phyloP scores from a whole-genome alignment of 2,329 filamentous ascomycete species.

The Aspergillus udagawae region DNA sequence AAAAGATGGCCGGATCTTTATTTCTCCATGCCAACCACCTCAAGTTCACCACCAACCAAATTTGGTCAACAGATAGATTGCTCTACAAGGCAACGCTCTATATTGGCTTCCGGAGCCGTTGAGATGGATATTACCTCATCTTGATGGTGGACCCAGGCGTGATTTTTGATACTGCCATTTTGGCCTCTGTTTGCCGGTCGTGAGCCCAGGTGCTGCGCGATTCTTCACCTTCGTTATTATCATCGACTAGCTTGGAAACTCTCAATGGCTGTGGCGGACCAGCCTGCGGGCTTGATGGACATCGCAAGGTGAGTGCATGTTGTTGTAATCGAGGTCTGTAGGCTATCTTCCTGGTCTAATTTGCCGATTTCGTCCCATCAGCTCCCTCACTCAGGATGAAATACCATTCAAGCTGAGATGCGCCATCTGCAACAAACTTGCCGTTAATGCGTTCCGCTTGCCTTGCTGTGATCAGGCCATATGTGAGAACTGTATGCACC shows the following conservation, averaged over 20 bases:
- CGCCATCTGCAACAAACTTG: conserved; percentile 86
- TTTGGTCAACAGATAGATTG: conserved; percentile 11
- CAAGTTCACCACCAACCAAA: conserved; percentile 6
- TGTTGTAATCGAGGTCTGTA: too few relatives aligned
- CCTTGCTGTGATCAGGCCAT: conserved; percentile 95
- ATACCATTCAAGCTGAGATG: conserved; percentile 96
- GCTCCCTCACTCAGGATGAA: conserved; percentile 73
- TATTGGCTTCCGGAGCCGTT: conserved; percentile 59
- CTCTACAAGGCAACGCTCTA: conserved; percentile 52
- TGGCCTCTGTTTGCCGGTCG: conserved; percentile 6
- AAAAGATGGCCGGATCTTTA: background rate
- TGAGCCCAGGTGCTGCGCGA: conserved; percentile 8
- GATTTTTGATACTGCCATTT: conserved; percentile 12
- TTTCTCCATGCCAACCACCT: conserved; percentile 19
- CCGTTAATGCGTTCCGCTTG: conserved; percentile 83
- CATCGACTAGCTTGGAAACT: conserved; percentile 1
- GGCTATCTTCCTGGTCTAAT: background rate
- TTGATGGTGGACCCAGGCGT: conserved; percentile 19
- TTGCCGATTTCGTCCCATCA: conserved; percentile 30
- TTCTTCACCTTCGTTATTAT: conserved; percentile 1
- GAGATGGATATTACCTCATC: conserved; percentile 4
- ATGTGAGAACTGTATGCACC: conserved; percentile 74
- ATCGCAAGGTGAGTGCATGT: conserved; percentile 35
- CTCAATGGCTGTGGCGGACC: conserved; percentile 38
- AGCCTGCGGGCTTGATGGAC: conserved; percentile 40